Base-by-base conservation (phyloP, 2,329 filamentous ascomycete species). In the Pestalotiopsis sp. region DNA sequence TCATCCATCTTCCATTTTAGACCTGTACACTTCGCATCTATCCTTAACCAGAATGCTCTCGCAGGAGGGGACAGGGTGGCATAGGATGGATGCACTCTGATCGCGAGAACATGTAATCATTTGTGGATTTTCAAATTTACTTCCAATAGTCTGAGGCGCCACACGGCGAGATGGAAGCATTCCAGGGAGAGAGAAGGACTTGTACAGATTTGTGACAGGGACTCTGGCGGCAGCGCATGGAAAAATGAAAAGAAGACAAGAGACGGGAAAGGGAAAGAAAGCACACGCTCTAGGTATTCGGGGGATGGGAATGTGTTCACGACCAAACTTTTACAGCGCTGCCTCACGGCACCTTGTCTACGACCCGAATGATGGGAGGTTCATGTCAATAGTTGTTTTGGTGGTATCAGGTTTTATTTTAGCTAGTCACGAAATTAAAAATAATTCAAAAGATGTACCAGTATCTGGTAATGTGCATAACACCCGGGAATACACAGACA, bases 21-120 rank as follows among this genome's bases (percentile, higher is more conserved):
- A 62, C 67, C 73, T 76, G 75, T 76, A 75, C 61, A 74, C 71
- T 75, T 74, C 72, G 68, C 70, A 69, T 69, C 70, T 69, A 57
- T 71, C 65, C 68, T 71, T 68, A 41, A 67, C 41, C 49, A 62
- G 59, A 62, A 62, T n/a, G 56, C 20, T 23, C 45, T 17, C 45
- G 56, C 23, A 25, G 56, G 17, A 25, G 56, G 23, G 31, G 31
- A 36, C 31, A 36, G 31, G 31, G 31, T 36, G 31, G 31, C 31
- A 36, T 36, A 7, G 31, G 31, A 23, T 52, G 31, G 31, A 23
- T 52, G 20, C 20, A 52, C 20, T 20, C 17, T 52, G 45, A 52
- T 52, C 20, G 45, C 45, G 45, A 17, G 17, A 52, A 52, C 17
- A 52, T 52, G 20, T 52, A 52, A 52, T 52, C 45, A 52, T n/a